Conservation (phyloP, 2,329 filamentous ascomycete species). For the Cryoendolithus antarcticus region DNA sequence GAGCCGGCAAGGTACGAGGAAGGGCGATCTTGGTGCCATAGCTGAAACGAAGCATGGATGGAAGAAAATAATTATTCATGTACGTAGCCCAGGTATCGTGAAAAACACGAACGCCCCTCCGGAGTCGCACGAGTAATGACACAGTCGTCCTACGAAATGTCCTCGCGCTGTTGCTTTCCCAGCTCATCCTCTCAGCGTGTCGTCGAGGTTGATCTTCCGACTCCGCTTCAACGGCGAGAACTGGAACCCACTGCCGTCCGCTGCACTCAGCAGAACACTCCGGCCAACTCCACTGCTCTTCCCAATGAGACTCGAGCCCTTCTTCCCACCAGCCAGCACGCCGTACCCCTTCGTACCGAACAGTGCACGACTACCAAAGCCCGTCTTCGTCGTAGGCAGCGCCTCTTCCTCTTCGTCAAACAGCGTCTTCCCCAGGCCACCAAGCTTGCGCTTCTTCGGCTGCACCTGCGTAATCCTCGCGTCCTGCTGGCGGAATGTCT, state of each 20-base stretch:
- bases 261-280: slow-evolving; percentile 17
- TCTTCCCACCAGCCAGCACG: slow-evolving; percentile 17
- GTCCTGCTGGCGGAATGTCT: slow-evolving; percentile 21
- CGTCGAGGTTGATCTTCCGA: slow-evolving; percentile 19
- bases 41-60: background rate
- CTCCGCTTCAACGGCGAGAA: slow-evolving; percentile 26
- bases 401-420: slow-evolving; percentile 28
- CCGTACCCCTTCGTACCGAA: slow-evolving; percentile 22
- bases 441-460: slow-evolving; percentile 25
- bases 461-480: slow-evolving; percentile 18
- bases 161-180: too few species aligned
- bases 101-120: too few species aligned
- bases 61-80: too few species aligned
- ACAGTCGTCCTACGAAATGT: too few species aligned
- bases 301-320: slow-evolving; percentile 14
- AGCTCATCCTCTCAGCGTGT: slow-evolving; percentile 17
- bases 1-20: slow-evolving; percentile 12
- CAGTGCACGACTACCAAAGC: slow-evolving; percentile 10
- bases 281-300: slow-evolving; percentile 14
- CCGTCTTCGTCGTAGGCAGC: slow-evolving; percentile 12
- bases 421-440: slow-evolving; percentile 25
- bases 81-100: too few species aligned
- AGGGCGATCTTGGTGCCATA: slow-evolving; percentile 14
- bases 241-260: slow-evolving; percentile 24
- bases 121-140: too few species aligned